Evolutionary conservation across 768 basidiomycete genomes (phyloP), one percentile per base, ranked within the genome.

Genomic region (Porphyrellus cyaneotinctus): DNA sequence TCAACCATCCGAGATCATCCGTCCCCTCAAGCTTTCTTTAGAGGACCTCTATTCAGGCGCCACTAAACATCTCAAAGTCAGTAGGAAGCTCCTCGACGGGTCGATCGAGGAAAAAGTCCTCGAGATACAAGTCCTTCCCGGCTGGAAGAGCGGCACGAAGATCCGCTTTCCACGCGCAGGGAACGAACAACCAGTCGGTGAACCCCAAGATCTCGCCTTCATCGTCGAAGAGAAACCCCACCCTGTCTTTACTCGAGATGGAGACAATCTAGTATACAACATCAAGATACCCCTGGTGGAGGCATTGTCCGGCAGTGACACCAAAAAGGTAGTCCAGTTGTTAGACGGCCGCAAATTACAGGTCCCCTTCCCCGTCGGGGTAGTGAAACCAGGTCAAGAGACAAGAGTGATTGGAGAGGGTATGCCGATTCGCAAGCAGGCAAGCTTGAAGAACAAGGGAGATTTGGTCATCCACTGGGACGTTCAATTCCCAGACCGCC

Each of bases 121-220:
- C 48, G 91, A 92, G 62, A 85, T 92, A 62, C 75, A 79, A 31
- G 78, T 91, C 22, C 78, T 80, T 58, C 91, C 95, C 0, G 95
- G 95, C 1, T 98, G 94, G 94, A 97, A 97, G 78, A 82, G 83
- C 55, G 95, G 95, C 0, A 97, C 95, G 17, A 97, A 95, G 73
- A 80, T 98, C 53, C 84, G 91, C 37, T 97, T 95, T 71, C 82
- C 89, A 0, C 81, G 82, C 20, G 87, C 91, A 11, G 92, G 92
- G 3, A 94, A 97, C 69, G 92, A 94, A 62, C 76, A 78, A 47
- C 65, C 73, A 13, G 68, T 56, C 31, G 86, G 87, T 12, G 86
- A 86, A 42, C 68, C 87, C 14, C 92, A 94, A 63, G 91, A 95
- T 67, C 78, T 99, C n/a, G 94, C 94, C 30, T 97, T 99, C 65